These are phyloP conservation scores for Lepidium africanum DNA, from an alignment of 345 rosid genomes.

Conservation along the genomic window DNA sequence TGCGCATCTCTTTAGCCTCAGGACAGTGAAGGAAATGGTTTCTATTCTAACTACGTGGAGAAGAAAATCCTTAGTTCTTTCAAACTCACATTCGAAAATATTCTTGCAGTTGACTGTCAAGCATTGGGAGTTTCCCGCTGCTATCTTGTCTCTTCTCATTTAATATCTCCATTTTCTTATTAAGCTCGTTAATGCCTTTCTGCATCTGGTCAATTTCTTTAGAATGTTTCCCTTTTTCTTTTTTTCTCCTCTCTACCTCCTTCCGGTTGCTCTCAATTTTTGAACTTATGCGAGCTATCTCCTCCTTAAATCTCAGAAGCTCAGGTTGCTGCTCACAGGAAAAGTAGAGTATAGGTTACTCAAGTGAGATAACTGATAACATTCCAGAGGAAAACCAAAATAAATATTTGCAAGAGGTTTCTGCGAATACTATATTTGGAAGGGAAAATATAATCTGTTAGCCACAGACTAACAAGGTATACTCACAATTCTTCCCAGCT, in stretches of 20 bases:
- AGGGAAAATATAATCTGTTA: not conserved
- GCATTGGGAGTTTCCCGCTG: conserved; percentile 70
- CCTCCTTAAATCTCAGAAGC: conserved; percentile 84
- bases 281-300: conserved; percentile 65
- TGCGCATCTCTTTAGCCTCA: not conserved
- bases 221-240: conserved; percentile 66
- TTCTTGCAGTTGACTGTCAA: conserved; percentile 66
- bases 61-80: not conserved
- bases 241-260: conserved; percentile 70
- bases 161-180: conserved; percentile 56
- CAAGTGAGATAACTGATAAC: conserved; percentile 6
- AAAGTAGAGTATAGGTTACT: not conserved
- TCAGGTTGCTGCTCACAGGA: conserved; percentile 67
- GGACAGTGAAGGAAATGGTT: not conserved
- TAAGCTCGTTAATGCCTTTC: conserved; percentile 61
- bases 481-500: conserved; percentile 74
- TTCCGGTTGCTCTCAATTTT: conserved; percentile 75
- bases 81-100: conserved; percentile 82
- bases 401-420: not conserved
- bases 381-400: not conserved
- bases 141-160: conserved; percentile 76
- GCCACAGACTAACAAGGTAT: not conserved
- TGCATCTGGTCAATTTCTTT: conserved; percentile 59
- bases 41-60: not conserved
- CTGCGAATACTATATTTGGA: not conserved